A percentile compares a stretch with the other conserved stretches of the same genome.
phyloP scores from a whole-genome alignment of 2,329 filamentous ascomycete species.

The Cyanodermella asteris region DNA sequence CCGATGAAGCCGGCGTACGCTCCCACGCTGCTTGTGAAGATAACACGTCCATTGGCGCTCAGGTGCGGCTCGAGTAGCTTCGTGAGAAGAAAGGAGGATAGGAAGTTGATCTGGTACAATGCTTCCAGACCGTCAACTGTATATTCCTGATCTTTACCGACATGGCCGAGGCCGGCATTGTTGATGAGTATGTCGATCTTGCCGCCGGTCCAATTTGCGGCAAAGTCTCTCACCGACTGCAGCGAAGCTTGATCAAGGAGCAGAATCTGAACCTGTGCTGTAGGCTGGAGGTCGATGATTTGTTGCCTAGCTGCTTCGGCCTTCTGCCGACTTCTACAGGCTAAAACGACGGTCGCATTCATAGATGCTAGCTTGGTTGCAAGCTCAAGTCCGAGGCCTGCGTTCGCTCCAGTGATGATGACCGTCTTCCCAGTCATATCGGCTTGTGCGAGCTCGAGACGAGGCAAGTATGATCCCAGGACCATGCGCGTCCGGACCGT shows the following conservation, averaged over 20 bases:
- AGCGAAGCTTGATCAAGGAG: slow-evolving; percentile 1
- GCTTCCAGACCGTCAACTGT: slow-evolving; percentile 8
- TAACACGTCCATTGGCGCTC: slow-evolving; percentile 5
- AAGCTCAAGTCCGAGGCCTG: slow-evolving; percentile 3
- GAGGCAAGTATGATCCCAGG: not conserved
- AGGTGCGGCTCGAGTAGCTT: slow-evolving; percentile 8
- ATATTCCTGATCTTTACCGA: slow-evolving; percentile 2
- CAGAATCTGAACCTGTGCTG: not conserved
- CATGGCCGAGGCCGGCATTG: slow-evolving; percentile 1
- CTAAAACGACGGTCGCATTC: slow-evolving; percentile 2
- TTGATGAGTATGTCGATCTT: slow-evolving; percentile 3
- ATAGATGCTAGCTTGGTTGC: not conserved
- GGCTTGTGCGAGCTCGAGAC: not conserved
- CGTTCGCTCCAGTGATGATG: slow-evolving; percentile 4
- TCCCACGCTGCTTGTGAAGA: slow-evolving; percentile 7
- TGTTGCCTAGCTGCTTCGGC: slow-evolving; percentile 1
- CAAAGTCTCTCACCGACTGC: slow-evolving; percentile 1
- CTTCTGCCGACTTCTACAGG: slow-evolving; percentile 3
- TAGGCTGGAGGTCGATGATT: not conserved
- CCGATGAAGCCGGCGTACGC: slow-evolving; percentile 6
- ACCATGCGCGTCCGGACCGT: too few relatives aligned
- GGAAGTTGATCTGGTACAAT: slow-evolving; percentile 9
- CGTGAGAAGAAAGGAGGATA: slow-evolving; percentile 9
- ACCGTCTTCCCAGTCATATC: slow-evolving; percentile 3
- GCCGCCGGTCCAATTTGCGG: not conserved